Conservation (phyloP, 1,284 basidiomycete genomes). For the Crucibulum cyathiforme region DNA sequence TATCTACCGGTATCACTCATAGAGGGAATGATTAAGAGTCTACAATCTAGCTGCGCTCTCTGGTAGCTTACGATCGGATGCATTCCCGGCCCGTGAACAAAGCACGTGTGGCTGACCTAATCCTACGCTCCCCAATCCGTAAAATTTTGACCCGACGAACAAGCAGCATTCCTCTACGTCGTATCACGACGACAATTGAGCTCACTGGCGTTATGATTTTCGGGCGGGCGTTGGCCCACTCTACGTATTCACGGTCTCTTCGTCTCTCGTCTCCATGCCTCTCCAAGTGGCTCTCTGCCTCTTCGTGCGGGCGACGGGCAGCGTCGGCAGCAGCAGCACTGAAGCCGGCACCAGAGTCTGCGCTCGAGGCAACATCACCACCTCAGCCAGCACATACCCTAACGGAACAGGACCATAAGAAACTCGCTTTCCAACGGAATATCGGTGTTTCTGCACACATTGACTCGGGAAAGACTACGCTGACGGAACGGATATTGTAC, state of each 20-base stretch:
- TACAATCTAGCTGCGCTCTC: too few relatives aligned
- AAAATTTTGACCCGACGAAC: too few relatives aligned
- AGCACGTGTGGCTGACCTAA: too few relatives aligned
- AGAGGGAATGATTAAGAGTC: too few relatives aligned
- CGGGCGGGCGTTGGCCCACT: constrained; percentile 28
- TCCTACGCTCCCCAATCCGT: background rate
- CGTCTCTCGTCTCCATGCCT: constrained; percentile 2
- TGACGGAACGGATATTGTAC: constrained; percentile 97
- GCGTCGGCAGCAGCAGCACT: constrained; percentile 37
- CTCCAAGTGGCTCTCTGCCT: constrained; percentile 13
- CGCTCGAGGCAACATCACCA: constrained; percentile 10
- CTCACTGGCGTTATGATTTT: constrained; percentile 22
- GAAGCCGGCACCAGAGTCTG: constrained; percentile 23
- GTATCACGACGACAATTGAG: constrained; percentile 1
- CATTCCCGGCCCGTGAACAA: too few relatives aligned
- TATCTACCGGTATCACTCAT: too few relatives aligned
- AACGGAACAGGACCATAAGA: constrained; percentile 60
- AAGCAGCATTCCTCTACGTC: too few relatives aligned
- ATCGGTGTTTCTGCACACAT: constrained; percentile 93
- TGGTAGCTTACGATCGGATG: too few relatives aligned
- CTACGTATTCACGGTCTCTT: constrained; percentile 21
- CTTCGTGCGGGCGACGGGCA: constrained; percentile 16
- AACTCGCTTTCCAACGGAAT: constrained; percentile 75
- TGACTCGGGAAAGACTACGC: constrained; percentile 97
- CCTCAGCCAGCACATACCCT: constrained; percentile 37